Evolutionary conservation across 2,329 filamentous ascomycete species (phyloP), one percentile per base, ranked within the genome.

Genomic region (Tolypocladium capitatum): DNA sequence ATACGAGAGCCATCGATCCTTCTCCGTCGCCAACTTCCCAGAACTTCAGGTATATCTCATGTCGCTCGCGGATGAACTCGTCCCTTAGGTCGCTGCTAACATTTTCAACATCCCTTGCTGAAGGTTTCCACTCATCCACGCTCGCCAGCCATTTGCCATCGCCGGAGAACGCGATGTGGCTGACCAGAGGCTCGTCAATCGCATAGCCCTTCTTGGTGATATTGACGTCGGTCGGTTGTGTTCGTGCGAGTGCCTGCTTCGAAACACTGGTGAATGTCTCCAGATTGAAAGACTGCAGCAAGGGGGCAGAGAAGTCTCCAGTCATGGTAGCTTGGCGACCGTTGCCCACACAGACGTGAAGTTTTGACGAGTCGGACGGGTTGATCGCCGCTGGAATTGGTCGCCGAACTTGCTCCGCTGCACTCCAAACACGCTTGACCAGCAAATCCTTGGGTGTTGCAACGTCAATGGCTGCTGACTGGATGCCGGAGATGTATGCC

Each of bases 91-190:
- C 65, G 28, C 55, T 51, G 30, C 54, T 57, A 1, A 66, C 56
- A 41, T 60, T 74, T 35, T 78, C 74, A 14, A 86, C 66, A 59
- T 96, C 89, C 50, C 76, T 71, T 13, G 70, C 67, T 10, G 86
- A 80, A 1, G 89, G 89, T 46, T 76, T 75, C 92, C 92, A 98
- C 58, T 90, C 86, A 61, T 98, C 92, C 1, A 94, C 78, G 1
- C 88, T 96, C 5, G 85, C 90, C 49, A 98, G 75, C 90, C 91
- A 97, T 54, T 80, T 75, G 18, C 91, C 91, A 59, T 97, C 84
- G 45, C 76, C 70, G 40, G 86, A 91, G 55, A 92, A 80, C 40
- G 82, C 77, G 45, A 97, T 70, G 48, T 84, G 78, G 7, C 78
- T 83, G 43, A 95, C 77, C 51, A 84, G 78, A 1, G 92, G 91